These are phyloP conservation scores for Aplosporella prunicola DNA, from an alignment of 2,329 filamentous ascomycete species.

Conservation along the genomic window DNA sequence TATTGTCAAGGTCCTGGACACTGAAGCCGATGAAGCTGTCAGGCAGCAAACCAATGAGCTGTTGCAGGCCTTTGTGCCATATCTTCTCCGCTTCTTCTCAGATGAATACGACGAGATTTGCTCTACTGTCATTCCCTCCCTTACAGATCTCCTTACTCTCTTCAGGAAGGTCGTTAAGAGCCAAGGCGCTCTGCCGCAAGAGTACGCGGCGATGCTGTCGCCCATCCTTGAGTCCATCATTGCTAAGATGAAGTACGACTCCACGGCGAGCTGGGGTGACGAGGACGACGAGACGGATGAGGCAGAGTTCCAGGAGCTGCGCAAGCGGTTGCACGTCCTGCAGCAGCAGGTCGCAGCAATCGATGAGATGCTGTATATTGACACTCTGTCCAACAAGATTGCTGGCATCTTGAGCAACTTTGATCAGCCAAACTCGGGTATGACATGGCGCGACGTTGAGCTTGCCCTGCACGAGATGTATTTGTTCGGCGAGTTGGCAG, in stretches of 20 bases:
- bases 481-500: conserved; percentile 86
- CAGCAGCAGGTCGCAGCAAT: conserved; percentile 89
- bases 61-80: conserved; percentile 73
- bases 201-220: conserved; percentile 73
- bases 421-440: conserved; percentile 49
- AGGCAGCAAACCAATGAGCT: conserved; percentile 70
- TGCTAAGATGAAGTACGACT: conserved; percentile 93
- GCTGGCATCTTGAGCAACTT: conserved; percentile 64
- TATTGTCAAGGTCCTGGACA: conserved; percentile 77
- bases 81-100: conserved; percentile 86
- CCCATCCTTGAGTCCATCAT: conserved; percentile 88
- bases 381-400: conserved; percentile 81
- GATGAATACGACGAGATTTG: conserved; percentile 98
- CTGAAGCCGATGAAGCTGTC: conserved; percentile 54
- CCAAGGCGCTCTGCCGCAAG: conserved; percentile 54
- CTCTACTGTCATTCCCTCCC: conserved; percentile 84
- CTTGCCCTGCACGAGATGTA: conserved; percentile 92
- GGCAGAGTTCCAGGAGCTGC: conserved; percentile 90
- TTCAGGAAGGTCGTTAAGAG: conserved; percentile 67
- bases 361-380: conserved; percentile 79
- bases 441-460: conserved; percentile 94
- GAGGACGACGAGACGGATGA: conserved; percentile 95
- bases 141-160: conserved; percentile 86
- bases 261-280: conserved; percentile 85
- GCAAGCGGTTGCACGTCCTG: conserved; percentile 78